Base-by-base conservation (phyloP, 2,329 filamentous ascomycete genomes). In the Nannizzia gypsea region DNA sequence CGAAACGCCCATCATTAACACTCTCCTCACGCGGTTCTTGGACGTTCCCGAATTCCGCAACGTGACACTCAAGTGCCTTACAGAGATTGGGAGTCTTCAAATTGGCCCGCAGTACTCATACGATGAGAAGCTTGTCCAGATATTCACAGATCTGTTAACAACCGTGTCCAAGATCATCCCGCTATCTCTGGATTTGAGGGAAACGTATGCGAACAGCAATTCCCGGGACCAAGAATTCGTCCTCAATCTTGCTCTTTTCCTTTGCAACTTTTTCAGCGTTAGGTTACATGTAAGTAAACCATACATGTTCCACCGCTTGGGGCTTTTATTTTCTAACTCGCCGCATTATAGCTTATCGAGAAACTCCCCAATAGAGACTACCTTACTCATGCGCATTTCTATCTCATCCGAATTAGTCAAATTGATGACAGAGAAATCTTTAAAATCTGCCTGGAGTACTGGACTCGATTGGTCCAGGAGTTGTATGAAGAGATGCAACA, bases 341-440 rank as follows among this genome's bases (percentile, higher is more conserved):
- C 34, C 17, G 2, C 60, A 36, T 38, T 61, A 56, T 67, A 90
- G 86, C 82, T 97, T 60, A 92, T 99, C 66, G 93, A 99, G 76
- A 95, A 93, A 68, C 82, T 99, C 24, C 92, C 93, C 26, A 97
- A 97, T 75, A 84, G 86, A 66, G 93, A 99, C 69, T 99, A 89
- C 74, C 85, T 99, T 48, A 89, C 90, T 0, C 93, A 99, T 70
- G 92, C 90, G 17, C 93, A 99, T 75, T 97, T 95, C 75, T 99
- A 99, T 74, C 84, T 99, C 13, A 96, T 99, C 69, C 87, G 92
- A 64, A 96, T 99, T 73, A 96, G 91, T 55, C 91, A 99, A 76
- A 99, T 99, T 66, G 93, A 99, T 66, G 95, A 99, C 70, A 87
- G 93, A 59, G 93, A 99, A 73, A 96, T 99, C 65, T 99, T 99